Evolutionary conservation across 257 asterid genomes (phyloP).

Genomic region (Catharanthus roseus): DNA sequence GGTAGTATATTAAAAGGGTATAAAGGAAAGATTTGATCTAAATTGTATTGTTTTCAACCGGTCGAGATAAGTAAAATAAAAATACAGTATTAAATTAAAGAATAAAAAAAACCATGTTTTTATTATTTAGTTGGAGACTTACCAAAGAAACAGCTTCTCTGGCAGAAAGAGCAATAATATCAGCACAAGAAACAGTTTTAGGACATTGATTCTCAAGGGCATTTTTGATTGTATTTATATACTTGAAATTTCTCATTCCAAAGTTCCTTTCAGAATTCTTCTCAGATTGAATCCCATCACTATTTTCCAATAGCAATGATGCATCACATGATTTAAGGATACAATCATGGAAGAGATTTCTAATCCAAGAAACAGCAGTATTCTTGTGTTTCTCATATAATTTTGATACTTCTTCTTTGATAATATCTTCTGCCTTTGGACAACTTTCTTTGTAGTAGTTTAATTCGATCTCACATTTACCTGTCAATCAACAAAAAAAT

Average conservation of each 20-base stretch:
- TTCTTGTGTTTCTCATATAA: slow-evolving; percentile 54
- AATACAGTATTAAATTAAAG: too few species aligned
- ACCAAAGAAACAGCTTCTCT: slow-evolving; percentile 70
- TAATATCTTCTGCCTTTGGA: slow-evolving; percentile 64
- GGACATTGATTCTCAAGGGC: slow-evolving; percentile 73
- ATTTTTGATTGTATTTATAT: slow-evolving; percentile 47
- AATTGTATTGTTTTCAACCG: too few species aligned
- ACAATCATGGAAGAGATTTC: slow-evolving; percentile 89
- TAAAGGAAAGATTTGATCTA: too few species aligned
- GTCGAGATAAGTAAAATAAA: too few species aligned
- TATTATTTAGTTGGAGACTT: slow-evolving; percentile 9
- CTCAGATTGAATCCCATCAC: slow-evolving; percentile 51
- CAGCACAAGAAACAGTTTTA: slow-evolving; percentile 76
- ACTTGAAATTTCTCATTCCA: slow-evolving; percentile 76
- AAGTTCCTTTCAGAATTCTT: slow-evolving; percentile 43
- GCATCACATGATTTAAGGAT: slow-evolving; percentile 86
- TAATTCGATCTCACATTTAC: slow-evolving; percentile 40
- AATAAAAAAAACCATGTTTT: too few species aligned
- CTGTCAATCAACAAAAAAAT: background rate
- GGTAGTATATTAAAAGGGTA: too few species aligned
- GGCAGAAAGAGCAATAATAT: slow-evolving; percentile 77
- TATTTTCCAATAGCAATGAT: slow-evolving; percentile 53
- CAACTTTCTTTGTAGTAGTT: slow-evolving; percentile 66
- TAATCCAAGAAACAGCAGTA: slow-evolving; percentile 76
- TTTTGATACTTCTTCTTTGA: slow-evolving; percentile 51